These are phyloP conservation scores for Dichotomopilus funicola DNA, from an alignment of 2,329 filamentous ascomycete species.

Conservation along the genomic window DNA sequence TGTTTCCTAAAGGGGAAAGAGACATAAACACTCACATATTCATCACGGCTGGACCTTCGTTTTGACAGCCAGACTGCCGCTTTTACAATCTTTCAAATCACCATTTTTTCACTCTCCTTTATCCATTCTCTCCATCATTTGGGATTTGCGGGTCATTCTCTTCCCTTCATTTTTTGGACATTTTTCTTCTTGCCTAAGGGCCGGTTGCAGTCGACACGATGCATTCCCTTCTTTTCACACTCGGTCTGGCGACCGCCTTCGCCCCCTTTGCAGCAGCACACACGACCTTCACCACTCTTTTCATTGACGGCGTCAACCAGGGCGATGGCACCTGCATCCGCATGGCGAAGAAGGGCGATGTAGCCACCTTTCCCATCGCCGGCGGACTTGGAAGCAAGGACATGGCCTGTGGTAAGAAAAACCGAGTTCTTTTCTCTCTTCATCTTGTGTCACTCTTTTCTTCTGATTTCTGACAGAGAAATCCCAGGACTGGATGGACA, in stretches of 20 bases:
- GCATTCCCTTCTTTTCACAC: slow-evolving; percentile 26
- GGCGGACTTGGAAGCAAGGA: slow-evolving; percentile 48
- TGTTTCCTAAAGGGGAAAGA: neutral
- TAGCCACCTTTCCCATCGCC: slow-evolving; percentile 51
- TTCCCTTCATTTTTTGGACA: neutral
- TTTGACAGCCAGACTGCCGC: neutral
- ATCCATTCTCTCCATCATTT: neutral
- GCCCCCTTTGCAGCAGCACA: slow-evolving; percentile 44
- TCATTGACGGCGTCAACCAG: slow-evolving; percentile 55
- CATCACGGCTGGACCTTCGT: neutral
- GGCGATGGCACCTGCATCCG: slow-evolving; percentile 68
- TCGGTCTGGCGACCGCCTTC: slow-evolving; percentile 32
- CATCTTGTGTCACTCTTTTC: slow-evolving; percentile 13
- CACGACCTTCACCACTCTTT: slow-evolving; percentile 58
- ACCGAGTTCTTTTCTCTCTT: too few species aligned
- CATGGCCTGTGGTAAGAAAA: slow-evolving; percentile 63
- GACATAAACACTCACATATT: neutral
- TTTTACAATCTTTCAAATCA: neutral
- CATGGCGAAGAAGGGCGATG: slow-evolving; percentile 49
- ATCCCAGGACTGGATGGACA: slow-evolving; percentile 39
- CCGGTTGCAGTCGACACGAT: slow-evolving; percentile 27
- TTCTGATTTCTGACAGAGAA: slow-evolving; percentile 9
- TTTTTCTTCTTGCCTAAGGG: neutral
- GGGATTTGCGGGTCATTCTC: neutral
- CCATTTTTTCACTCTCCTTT: neutral